Evolutionary conservation across 2,329 filamentous ascomycete species (phyloP), one percentile per base, ranked within the genome.

Genomic region (Pestalotiopsis sp.): DNA sequence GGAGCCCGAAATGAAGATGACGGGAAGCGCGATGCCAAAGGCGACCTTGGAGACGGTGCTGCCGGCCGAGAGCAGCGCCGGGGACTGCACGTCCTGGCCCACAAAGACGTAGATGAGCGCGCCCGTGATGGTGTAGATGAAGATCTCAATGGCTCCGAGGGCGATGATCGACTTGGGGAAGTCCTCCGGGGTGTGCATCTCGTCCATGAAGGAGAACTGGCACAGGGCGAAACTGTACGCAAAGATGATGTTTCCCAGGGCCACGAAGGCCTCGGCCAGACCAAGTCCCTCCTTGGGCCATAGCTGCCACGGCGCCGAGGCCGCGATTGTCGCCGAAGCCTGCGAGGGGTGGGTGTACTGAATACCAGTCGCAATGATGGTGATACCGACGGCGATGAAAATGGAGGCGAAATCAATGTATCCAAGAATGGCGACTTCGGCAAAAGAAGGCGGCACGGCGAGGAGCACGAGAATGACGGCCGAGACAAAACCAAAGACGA

Each of bases 1-100:
- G 17, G 90, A 88, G 39, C 89, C 90, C 0, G 89, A 88, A 68
- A 91, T 86, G 70, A 91, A 82, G 72, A 91, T 91, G 17, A 89
- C 91, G 3, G 89, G 89, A 2, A 88, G 80, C 0, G 89, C 89
- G 69, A 91, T 80, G n/a, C 87, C 88, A 73, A 88, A 92, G 1
- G 88, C 87, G 7, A 91, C 78, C 72, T 90, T 90, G 17, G 85
- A 84, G n/a, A 91, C 75, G 0, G 86, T 72, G 0, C 80, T 77
- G 5, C 84, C 82, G 5, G 88, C 86, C 1, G 87, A 88, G 7
- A 89, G 85, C 7, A 92, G 81, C 1, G 90, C 89, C 0, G 90
- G 90, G 2, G 86, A 88, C 45, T 83, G 79, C 13, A 92, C 89
- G 1, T 80, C 78, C 12, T 79, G 78, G 14, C 90, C 90, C 9